Base-by-base conservation (phyloP, 495 filamentous ascomycete genomes). In the Daldinia vernicosa region DNA sequence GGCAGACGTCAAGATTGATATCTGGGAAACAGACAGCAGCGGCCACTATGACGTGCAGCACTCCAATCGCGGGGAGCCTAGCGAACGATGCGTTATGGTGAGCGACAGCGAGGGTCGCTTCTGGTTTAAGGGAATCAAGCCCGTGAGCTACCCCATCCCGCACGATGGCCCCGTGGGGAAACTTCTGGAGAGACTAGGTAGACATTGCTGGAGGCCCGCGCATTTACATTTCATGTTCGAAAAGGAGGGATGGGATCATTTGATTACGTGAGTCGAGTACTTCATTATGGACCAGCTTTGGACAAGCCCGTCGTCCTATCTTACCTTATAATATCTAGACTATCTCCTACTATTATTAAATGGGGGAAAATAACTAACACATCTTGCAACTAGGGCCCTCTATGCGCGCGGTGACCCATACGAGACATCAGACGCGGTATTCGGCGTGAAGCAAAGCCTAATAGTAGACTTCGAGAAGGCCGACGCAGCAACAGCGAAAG, bases 201-300 rank as follows among this genome's bases (percentile, higher is more conserved):
- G 94, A 30, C 94, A 97, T 82, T 88, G 90, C 66, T 97, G 88
- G 81, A 81, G 94, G 40, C 94, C 94, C 27, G 89, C 89, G 51
- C 94, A 98, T 83, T 89, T 97, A 85, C 94, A 97, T 81, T 97
- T 97, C 75, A 95, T 97, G 92, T 96, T 97, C 80, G 87, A 90
- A 78, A 96, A 94, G 83, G 81, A 84, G 33, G 79, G 93, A 0
- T 97, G 90, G 78, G 93, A 97, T 79, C 86, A 91, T 74, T 82
- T 98, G 71, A 89, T 97, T 72, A 98, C 94, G 91, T 93, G 79
- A 67, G 89, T 87, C n/a, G 17, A 45, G 37, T 35, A 19, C 50
- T 9, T 17, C 32, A 56, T 45, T 28, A 28, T 19, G 26, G 37
- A 40, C 15, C n/a, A n/a, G n/a, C n/a, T n/a, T n/a, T n/a, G n/a